Conservation (phyloP, 129 eudicot genomes). For the Pittosporum tobira region DNA sequence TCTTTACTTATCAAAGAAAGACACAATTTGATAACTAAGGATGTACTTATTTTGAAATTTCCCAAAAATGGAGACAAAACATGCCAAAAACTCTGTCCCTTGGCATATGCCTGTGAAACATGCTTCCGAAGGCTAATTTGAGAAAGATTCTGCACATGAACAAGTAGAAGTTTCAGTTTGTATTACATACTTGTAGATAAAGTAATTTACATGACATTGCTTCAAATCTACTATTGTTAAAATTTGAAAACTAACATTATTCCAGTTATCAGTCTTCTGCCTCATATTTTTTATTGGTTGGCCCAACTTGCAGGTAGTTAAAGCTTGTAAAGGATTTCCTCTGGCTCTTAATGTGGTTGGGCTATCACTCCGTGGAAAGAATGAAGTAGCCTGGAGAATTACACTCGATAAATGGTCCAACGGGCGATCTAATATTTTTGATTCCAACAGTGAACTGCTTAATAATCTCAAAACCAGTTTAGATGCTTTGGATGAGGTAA, state of each 20-base stretch:
- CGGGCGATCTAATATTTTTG: conserved; percentile 28
- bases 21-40: too few relatives aligned
- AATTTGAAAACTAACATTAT: too few relatives aligned
- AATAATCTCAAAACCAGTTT: conserved; percentile 27
- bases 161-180: neutral
- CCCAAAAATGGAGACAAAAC: too few relatives aligned
- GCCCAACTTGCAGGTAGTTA: conserved; percentile 29
- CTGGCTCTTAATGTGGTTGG: conserved; percentile 48
- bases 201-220: neutral
- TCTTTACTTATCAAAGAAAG: too few relatives aligned
- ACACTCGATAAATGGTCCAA: conserved; percentile 33
- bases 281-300: neutral
- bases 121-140: neutral
- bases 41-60: too few relatives aligned
- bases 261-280: neutral
- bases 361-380: conserved; percentile 32
- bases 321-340: conserved; percentile 47
- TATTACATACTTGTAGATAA: too few relatives aligned
- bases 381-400: conserved; percentile 23
- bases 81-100: too few relatives aligned
- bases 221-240: neutral
- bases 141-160: neutral
- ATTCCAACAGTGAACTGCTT: conserved; percentile 23
- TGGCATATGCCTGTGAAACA: too few relatives aligned
- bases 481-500: conserved; percentile 26